Percentiles rank a stretch among this genome's conserved stretches.
These are phyloP conservation scores for Bipolaris bicolor DNA, from an alignment of 2,329 filamentous ascomycete species.

Conservation along the genomic window DNA sequence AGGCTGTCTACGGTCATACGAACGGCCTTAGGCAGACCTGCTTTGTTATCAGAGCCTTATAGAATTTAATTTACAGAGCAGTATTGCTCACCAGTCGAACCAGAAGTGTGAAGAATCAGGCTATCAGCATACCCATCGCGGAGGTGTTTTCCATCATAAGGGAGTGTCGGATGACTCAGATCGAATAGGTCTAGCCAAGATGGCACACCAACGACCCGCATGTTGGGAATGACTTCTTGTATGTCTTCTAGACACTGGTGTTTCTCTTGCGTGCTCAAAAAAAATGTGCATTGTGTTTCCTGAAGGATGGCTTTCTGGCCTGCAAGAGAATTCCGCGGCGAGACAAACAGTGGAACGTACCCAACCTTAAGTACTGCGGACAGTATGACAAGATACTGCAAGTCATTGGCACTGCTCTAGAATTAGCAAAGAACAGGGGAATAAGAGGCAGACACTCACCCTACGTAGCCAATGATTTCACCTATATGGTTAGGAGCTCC, in stretches of 20 bases:
- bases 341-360: slow-evolving; percentile 2
- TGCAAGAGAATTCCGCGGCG: slow-evolving; percentile 1
- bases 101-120: slow-evolving; percentile 2
- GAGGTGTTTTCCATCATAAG: not conserved
- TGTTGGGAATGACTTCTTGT: no score
- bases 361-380: slow-evolving; percentile 1
- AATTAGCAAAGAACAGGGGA: not conserved
- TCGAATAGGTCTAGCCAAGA: not conserved
- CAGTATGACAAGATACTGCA: slow-evolving; percentile 1
- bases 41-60: not conserved
- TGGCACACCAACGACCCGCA: no score
- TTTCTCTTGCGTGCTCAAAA: not conserved
- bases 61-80: not conserved
- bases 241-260: no score
- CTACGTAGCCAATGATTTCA: slow-evolving; percentile 1
- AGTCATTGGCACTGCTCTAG: not conserved
- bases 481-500: not conserved
- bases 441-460: not conserved
- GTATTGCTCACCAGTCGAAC: not conserved
- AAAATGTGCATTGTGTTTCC: not conserved
- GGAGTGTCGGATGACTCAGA: not conserved
- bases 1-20: slow-evolving; percentile 1
- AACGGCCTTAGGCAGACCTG: slow-evolving; percentile 3
- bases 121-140: not conserved
- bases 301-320: not conserved